Percentiles rank a stretch among this genome's conserved stretches.
Evolutionary conservation across 2,329 filamentous ascomycete species (phyloP).

Genomic region (Trichophaea hybrida): DNA sequence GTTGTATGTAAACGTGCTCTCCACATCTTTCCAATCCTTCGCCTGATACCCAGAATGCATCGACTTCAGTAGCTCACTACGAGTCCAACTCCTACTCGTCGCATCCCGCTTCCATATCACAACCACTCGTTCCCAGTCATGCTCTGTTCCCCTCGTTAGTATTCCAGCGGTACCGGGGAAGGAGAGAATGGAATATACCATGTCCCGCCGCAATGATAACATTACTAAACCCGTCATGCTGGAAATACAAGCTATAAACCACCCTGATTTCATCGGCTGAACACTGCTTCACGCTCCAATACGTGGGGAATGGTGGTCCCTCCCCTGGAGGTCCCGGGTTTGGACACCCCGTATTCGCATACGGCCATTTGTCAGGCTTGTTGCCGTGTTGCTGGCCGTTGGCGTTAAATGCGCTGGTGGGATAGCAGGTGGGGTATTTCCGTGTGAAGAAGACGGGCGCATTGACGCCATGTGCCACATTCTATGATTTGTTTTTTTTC

Average conservation of each 20-base stretch:
- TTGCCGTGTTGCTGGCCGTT: conserved; percentile 18
- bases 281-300: conserved; percentile 17
- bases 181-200: neutral
- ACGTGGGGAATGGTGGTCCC: conserved; percentile 19
- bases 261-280: conserved; percentile 12
- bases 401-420: conserved; percentile 8
- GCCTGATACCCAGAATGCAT: conserved; percentile 13
- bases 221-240: conserved; percentile 17
- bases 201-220: conserved; percentile 16
- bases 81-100: neutral
- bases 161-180: neutral
- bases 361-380: conserved; percentile 10
- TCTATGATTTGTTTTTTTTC: neutral
- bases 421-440: conserved; percentile 14
- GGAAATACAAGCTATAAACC: conserved; percentile 15
- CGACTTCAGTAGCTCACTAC: neutral
- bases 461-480: conserved; percentile 18
- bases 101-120: conserved; percentile 1
- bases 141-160: neutral
- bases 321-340: conserved; percentile 10
- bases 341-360: conserved; percentile 11
- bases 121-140: conserved; percentile 5
- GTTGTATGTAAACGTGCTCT: conserved; percentile 15
- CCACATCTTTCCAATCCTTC: conserved; percentile 7
- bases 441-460: neutral